Percentiles rank a stretch among this genome's conserved stretches.
Conservation (phyloP, 768 basidiomycete genomes). For the Crassisporium funariophilum region DNA sequence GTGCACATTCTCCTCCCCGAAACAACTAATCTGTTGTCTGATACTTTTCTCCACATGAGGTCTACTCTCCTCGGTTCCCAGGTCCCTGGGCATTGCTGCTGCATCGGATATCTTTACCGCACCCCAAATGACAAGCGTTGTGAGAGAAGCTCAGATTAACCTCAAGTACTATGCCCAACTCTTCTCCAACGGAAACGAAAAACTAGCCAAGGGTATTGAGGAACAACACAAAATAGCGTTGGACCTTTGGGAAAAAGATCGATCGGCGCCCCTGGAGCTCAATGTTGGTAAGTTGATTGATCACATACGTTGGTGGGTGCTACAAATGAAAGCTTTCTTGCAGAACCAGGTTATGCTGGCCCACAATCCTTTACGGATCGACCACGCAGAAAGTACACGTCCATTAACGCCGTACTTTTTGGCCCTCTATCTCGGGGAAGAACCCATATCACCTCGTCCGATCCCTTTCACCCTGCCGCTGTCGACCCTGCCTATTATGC, state of each 20-base stretch:
- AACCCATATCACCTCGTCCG: conserved; percentile 45
- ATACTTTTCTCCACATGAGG: conserved; percentile 13
- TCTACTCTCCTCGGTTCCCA: conserved; percentile 30
- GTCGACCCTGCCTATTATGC: conserved; percentile 53
- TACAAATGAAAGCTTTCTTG: not conserved
- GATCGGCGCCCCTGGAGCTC: conserved; percentile 28
- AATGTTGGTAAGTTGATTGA: conserved; percentile 26
- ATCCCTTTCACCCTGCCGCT: conserved; percentile 41
- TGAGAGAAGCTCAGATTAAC: conserved; percentile 21
- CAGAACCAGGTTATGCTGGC: conserved; percentile 37
- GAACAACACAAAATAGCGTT: conserved; percentile 30
- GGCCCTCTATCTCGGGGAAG: conserved; percentile 46
- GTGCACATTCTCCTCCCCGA: conserved; percentile 7
- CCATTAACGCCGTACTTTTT: conserved; percentile 34
- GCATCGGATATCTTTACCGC: conserved; percentile 28
- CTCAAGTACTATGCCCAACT: conserved; percentile 24
- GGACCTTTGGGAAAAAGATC: conserved; percentile 24
- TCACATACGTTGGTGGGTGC: not conserved
- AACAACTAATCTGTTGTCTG: not conserved
- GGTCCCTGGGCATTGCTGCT: conserved; percentile 29
- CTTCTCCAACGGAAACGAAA: conserved; percentile 34
- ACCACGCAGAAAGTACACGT: conserved; percentile 30
- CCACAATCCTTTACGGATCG: conserved; percentile 22
- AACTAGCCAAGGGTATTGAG: conserved; percentile 30
- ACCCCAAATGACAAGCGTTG: conserved; percentile 13